Percentiles rank a stretch among this genome's conserved stretches.
phyloP scores from a whole-genome alignment of 352 stramenopile species.

The Phytophthora ramorum region DNA sequence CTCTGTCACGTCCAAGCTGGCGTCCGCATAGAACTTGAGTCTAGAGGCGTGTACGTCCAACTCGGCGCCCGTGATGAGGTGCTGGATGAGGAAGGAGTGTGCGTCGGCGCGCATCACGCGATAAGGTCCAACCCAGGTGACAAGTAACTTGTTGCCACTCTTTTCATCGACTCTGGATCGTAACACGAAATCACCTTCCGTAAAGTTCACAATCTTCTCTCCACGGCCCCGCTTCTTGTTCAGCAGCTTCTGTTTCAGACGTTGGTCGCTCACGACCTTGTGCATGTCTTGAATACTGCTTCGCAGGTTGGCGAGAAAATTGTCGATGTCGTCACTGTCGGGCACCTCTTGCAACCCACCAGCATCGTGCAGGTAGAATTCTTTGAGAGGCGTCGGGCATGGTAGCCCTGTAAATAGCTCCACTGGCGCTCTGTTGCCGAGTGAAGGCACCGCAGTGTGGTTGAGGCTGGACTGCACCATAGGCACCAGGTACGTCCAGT shows the following conservation, averaged over 20 bases:
- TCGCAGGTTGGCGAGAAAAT: too few relatives aligned
- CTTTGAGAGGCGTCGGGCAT: background rate
- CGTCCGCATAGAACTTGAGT: too few relatives aligned
- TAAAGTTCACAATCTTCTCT: constrained; percentile 18
- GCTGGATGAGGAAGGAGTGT: too few relatives aligned
- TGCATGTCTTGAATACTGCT: constrained; percentile 9
- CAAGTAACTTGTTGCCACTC: constrained; percentile 10
- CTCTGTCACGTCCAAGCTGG: background rate
- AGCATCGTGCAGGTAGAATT: too few relatives aligned
- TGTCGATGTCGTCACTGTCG: too few relatives aligned
- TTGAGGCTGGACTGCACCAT: constrained; percentile 36
- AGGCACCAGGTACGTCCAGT: constrained; percentile 34
- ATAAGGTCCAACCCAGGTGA: constrained; percentile 19
- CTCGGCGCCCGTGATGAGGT: too few relatives aligned
- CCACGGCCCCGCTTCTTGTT: constrained; percentile 11
- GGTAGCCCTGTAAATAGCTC: constrained; percentile 30
- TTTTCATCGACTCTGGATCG: constrained; percentile 18
- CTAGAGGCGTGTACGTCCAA: too few relatives aligned
- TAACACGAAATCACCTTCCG: constrained; percentile 11
- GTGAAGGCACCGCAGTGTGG: too few relatives aligned
- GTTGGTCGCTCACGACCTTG: background rate
- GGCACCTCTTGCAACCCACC: too few relatives aligned
- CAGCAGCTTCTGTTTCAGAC: constrained; percentile 8
- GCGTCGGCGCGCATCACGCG: too few relatives aligned
- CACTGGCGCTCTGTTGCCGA: constrained; percentile 11